Conservation (phyloP, 129 eudicot species). For the Solidago caesia region DNA sequence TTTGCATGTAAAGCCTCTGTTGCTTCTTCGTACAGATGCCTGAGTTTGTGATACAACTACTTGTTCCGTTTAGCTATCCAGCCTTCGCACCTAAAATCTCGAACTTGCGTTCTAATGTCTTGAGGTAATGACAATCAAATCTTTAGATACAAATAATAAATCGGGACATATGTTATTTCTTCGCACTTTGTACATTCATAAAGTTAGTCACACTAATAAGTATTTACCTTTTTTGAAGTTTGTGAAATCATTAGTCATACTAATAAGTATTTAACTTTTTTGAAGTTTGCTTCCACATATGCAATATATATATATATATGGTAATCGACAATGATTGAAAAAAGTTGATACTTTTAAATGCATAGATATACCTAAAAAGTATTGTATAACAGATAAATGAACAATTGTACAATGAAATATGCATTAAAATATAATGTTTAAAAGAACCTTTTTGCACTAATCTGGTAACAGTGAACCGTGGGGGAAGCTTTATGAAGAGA, state of each 20-base stretch:
- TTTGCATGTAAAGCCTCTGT: neutral
- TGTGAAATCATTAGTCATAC: no score
- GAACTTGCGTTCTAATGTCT: neutral
- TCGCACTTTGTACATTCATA: neutral
- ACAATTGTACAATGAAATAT: neutral
- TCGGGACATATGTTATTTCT: no score
- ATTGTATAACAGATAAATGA: neutral
- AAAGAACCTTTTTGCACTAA: neutral
- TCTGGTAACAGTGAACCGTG: conserved; percentile 18
- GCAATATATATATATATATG: neutral
- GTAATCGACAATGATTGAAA: neutral
- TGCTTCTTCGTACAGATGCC: conserved; percentile 30
- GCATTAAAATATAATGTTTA: neutral
- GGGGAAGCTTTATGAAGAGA: conserved; percentile 22
- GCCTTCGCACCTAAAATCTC: conserved; percentile 26
- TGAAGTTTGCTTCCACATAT: no score
- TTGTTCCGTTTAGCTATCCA: conserved; percentile 42
- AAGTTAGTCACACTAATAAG: neutral
- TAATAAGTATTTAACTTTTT: no score
- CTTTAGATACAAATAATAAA: neutral
- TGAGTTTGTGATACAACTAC: conserved; percentile 24
- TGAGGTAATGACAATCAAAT: conserved; percentile 26
- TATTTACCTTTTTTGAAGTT: no score
- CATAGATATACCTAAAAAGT: neutral
- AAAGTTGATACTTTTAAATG: neutral